Base-by-base conservation (phyloP, 2,329 filamentous ascomycete species). In the Colletotrichum liriopes region DNA sequence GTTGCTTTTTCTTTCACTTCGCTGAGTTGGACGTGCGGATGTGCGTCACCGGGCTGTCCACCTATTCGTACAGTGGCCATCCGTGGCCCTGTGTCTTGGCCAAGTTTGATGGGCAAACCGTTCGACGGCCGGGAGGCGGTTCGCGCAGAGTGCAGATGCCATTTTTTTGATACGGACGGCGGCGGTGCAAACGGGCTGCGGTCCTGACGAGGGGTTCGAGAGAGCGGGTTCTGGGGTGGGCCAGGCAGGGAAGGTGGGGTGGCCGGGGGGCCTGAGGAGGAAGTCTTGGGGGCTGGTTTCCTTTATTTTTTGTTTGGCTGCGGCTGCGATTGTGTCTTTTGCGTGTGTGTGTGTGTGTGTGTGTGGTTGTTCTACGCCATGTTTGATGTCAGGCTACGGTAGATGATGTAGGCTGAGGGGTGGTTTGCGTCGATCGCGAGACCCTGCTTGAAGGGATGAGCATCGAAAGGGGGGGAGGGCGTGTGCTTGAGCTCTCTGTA, bases 211-310 rank as follows among this genome's bases (percentile, higher is more conserved):
- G 5, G 23, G 9, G 20, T 20, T 20, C 51, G 11, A 9, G 35
- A 37, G 35, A 7, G 55, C 41, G 45, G 32, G 45, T 29, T 54
- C 14, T 8, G 37, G 52, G 65, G 66, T 52, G 51, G 49, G 65
- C 51, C 45, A 54, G 60, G 60, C 56, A 65, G 66, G 59, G 63
- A 43, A 52, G 66, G 51, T 32, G 51, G 41, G 66, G 52, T 58
- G 58, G 58, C 58, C 58, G 65, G 65, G 65, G 65, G 11, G 37
- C 16, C 37, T 16, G 39, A 45, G 39, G 39, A 45, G 39, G 26
- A 20, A 29, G 18, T 12, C 37, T 59, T 43, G 16, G 23, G 9
- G 29, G 52, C 52, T 39, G 29, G 20, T 5, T 43, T 11, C 12
- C 26, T 18, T n/a, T 52, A 7, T 37, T 5, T 37, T 55, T 39